Conservation (phyloP, 2,329 filamentous ascomycete genomes). For the Didymella arachidicola region DNA sequence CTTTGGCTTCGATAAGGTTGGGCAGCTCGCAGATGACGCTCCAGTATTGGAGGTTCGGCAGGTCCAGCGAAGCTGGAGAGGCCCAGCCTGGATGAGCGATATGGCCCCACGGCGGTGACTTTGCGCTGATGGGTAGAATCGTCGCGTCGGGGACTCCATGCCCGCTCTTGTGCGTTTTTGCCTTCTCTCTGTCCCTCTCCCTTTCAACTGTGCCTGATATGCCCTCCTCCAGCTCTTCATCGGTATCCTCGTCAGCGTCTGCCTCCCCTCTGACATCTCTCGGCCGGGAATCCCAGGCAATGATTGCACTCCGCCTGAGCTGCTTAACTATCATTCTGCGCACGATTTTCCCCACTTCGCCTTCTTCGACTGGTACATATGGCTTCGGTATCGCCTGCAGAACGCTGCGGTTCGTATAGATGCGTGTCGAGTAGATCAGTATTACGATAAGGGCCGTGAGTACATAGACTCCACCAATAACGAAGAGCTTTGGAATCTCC, state of each 20-base stretch:
- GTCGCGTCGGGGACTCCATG: slow-evolving; percentile 37
- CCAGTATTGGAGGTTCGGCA: slow-evolving; percentile 83
- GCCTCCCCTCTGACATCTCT: slow-evolving; percentile 62
- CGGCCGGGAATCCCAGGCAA: slow-evolving; percentile 80
- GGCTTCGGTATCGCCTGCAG: slow-evolving; percentile 84
- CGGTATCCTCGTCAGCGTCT: slow-evolving; percentile 32
- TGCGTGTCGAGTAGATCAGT: slow-evolving; percentile 81
- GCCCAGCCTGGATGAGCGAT: slow-evolving; percentile 90
- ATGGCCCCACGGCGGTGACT: slow-evolving; percentile 75
- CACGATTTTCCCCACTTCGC: slow-evolving; percentile 78
- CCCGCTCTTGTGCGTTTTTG: slow-evolving; percentile 35
- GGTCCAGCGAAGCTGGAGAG: slow-evolving; percentile 75
- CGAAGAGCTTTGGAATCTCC: slow-evolving; percentile 81
- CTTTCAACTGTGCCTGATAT: slow-evolving; percentile 36
- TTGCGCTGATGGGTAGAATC: slow-evolving; percentile 51
- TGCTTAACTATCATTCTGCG: slow-evolving; percentile 76
- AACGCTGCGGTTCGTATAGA: slow-evolving; percentile 84
- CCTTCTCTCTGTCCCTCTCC: slow-evolving; percentile 43
- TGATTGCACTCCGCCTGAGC: slow-evolving; percentile 77
- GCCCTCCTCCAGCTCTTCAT: slow-evolving; percentile 25
- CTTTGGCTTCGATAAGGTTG: slow-evolving; percentile 89
- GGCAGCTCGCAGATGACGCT: slow-evolving; percentile 84
- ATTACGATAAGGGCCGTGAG: slow-evolving; percentile 73
- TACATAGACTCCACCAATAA: slow-evolving; percentile 78
- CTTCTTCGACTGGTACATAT: slow-evolving; percentile 85